Evolutionary conservation across 2,329 filamentous ascomycete genomes (phyloP), one percentile per base, ranked within the genome.

Genomic region (Diplocarpon rosae): DNA sequence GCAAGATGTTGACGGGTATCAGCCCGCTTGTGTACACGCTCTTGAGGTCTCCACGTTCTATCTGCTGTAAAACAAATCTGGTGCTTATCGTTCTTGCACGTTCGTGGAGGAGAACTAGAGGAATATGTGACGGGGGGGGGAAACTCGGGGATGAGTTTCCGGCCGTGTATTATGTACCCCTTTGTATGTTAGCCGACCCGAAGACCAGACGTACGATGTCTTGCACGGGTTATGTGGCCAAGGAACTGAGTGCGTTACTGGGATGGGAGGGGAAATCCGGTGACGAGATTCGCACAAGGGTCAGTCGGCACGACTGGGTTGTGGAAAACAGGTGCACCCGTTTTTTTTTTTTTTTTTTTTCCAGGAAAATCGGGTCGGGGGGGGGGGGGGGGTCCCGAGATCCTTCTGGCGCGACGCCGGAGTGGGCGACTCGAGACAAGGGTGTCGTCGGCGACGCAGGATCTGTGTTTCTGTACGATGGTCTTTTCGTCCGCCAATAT

Each of bases 181-280:
- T n/a, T n/a, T n/a, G n/a, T n/a, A n/a, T n/a, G 71, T 84, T 5
- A 75, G 69, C 48, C 62, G 69, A 2, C 68, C 71, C 0, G 57
- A 46, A 0, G 61, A 66, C 0, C 66, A 62, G 1, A n/a, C 69
- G 66, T 11, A 55, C 54, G n/a, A n/a, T n/a, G 0, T 64, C 70
- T 43, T 59, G 65, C 10, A 75, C 70, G 56, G 81, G 80, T 0
- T 73, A 73, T 46, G 68, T 86, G 8, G 75, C 72, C 2, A 70
- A 68, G 56, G 67, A 71, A 45, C 54, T 84, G 29, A n/a, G n/a
- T n/a, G n/a, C n/a, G n/a, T n/a, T n/a, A n/a, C n/a, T n/a, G n/a
- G n/a, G n/a, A n/a, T n/a, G n/a, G n/a, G n/a, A n/a, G n/a, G n/a
- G n/a, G n/a, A n/a, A n/a, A n/a, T n/a, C n/a, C n/a, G n/a, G n/a